phyloP scores from a whole-genome alignment of 768 basidiomycete species.

The Trichaptum fuscoviolaceum region DNA sequence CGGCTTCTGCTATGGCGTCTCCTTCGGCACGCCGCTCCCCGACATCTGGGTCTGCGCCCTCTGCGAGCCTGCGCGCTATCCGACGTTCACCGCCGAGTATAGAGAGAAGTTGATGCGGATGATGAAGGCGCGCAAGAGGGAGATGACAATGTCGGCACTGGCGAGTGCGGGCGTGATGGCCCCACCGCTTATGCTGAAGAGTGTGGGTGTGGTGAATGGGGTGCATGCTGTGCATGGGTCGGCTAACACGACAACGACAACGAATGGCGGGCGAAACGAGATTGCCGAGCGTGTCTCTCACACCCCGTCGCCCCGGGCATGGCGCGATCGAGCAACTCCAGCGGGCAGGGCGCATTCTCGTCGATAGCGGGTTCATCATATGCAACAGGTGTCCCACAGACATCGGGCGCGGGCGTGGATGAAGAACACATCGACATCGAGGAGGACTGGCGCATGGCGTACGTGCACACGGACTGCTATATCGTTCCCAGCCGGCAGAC shows the following conservation, averaged over 20 bases:
- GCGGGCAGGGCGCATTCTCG: conserved; percentile 10
- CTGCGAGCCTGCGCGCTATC: conserved; percentile 34
- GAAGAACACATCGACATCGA: conserved; percentile 49
- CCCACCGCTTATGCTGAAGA: neutral
- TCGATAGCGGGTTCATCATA: neutral
- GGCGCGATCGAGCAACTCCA: conserved; percentile 7
- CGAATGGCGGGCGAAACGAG: conserved; percentile 5
- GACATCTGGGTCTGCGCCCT: conserved; percentile 76
- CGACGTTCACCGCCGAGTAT: conserved; percentile 29
- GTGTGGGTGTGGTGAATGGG: neutral
- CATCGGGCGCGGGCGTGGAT: conserved; percentile 27
- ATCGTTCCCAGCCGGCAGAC: conserved; percentile 38
- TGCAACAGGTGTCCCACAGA: neutral
- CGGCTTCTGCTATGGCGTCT: conserved; percentile 68
- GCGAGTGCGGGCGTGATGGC: conserved; percentile 11
- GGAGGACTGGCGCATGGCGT: conserved; percentile 40
- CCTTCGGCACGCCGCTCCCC: conserved; percentile 46
- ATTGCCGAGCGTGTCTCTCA: conserved; percentile 13
- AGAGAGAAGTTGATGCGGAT: conserved; percentile 24
- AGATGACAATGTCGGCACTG: conserved; percentile 27
- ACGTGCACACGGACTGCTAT: conserved; percentile 43
- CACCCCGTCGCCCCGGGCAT: conserved; percentile 12
- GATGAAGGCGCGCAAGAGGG: conserved; percentile 3
- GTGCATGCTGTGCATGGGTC: neutral
- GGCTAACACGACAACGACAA: neutral